phyloP scores from a whole-genome alignment of 441 rosid species.

The Eugenia klotzschiana region DNA sequence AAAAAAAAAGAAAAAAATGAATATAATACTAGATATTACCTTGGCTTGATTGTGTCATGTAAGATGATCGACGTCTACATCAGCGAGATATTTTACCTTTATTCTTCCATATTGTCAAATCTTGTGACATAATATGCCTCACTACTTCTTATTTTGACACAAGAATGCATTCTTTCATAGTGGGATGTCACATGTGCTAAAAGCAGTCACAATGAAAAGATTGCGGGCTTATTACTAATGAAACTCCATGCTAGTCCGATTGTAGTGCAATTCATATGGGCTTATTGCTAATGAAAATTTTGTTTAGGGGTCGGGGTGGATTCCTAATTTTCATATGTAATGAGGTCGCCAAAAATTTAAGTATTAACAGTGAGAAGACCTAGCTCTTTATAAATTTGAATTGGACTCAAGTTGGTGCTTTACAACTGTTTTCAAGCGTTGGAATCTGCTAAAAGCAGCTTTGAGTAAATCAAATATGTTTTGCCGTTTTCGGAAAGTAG shows the following conservation, averaged over 20 bases:
- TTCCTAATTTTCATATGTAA: neutral
- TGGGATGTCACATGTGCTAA: neutral
- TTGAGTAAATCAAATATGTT: neutral
- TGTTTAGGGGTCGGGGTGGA: neutral
- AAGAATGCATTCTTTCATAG: neutral
- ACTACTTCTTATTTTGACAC: neutral
- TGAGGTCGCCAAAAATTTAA: too few relatives aligned
- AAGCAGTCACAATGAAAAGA: neutral
- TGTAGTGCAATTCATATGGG: neutral
- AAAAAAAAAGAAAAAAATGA: too few relatives aligned
- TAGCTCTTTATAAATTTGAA: too few relatives aligned
- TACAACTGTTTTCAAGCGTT: fast-evolving
- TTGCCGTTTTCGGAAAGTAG: neutral
- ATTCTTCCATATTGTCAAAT: neutral
- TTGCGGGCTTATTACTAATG: neutral
- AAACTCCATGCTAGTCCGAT: neutral
- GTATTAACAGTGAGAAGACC: too few relatives aligned
- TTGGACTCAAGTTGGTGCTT: neutral
- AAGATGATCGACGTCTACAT: too few relatives aligned
- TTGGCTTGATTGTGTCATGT: fast-evolving
- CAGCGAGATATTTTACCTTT: neutral
- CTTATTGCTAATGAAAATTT: too few relatives aligned
- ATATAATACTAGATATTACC: too few relatives aligned
- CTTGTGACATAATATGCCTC: neutral
- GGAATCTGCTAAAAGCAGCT: neutral